These are phyloP conservation scores for Astrothelium macrocarpum DNA, from an alignment of 495 filamentous ascomycete genomes.

Conservation along the genomic window DNA sequence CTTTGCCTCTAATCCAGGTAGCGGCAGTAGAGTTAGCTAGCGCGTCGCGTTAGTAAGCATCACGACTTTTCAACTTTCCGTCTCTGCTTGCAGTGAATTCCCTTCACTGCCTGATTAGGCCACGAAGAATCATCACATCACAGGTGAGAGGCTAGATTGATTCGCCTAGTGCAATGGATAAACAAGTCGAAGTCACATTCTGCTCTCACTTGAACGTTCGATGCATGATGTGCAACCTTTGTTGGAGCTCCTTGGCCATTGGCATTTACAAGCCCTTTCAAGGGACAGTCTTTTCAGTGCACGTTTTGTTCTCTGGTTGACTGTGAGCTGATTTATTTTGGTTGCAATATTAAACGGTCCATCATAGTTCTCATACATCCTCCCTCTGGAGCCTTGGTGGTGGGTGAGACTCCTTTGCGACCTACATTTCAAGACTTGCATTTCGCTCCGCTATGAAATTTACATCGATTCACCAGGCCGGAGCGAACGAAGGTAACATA, in stretches of 20 bases:
- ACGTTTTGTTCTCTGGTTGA: slow-evolving; percentile 20
- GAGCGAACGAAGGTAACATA: too few species aligned
- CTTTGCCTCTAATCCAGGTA: too few species aligned
- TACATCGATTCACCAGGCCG: neutral
- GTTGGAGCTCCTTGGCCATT: slow-evolving; percentile 6
- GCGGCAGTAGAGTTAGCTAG: neutral
- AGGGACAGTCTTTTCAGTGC: slow-evolving; percentile 20
- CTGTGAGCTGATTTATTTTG: slow-evolving; percentile 20
- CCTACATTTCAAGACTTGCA: slow-evolving; percentile 16
- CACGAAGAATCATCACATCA: too few species aligned
- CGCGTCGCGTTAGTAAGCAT: neutral
- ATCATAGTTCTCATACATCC: slow-evolving; percentile 30
- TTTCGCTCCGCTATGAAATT: neutral
- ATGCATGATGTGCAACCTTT: slow-evolving; percentile 21
- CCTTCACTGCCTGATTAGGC: too few species aligned
- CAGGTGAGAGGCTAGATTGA: too few species aligned
- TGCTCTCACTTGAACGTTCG: too few species aligned
- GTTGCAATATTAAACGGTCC: slow-evolving; percentile 28
- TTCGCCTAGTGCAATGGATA: too few species aligned
- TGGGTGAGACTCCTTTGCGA: slow-evolving; percentile 29
- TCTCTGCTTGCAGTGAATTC: neutral
- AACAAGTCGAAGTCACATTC: too few species aligned
- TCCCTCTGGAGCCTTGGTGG: slow-evolving; percentile 20
- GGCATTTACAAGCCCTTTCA: slow-evolving; percentile 19
- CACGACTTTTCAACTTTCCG: neutral